Conservation (phyloP, 2,329 filamentous ascomycete species). For the Capronia epimyces region DNA sequence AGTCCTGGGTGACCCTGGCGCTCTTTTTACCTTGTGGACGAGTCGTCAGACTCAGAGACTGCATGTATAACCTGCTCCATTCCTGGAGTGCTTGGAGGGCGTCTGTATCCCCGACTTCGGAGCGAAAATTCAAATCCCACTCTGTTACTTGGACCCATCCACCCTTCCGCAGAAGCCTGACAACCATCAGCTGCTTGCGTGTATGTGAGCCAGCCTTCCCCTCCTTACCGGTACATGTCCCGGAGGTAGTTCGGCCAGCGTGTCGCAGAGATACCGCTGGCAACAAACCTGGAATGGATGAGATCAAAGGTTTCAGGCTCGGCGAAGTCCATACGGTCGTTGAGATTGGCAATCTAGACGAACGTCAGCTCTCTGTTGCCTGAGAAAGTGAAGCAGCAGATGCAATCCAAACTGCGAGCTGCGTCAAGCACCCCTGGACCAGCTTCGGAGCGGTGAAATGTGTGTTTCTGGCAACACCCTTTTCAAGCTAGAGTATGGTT, state of each 20-base stretch:
- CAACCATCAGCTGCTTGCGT: neutral
- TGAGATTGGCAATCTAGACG: conserved; percentile 15
- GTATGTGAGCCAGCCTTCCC: neutral
- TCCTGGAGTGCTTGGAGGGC: conserved; percentile 16
- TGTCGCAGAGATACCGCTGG: conserved; percentile 51
- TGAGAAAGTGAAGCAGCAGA: neutral
- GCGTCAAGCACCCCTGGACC: too few relatives aligned
- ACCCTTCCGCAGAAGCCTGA: conserved; percentile 8
- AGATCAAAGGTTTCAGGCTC: conserved; percentile 47
- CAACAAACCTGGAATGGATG: conserved; percentile 55
- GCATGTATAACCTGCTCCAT: conserved; percentile 14
- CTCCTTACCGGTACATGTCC: conserved; percentile 14
- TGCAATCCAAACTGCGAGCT: too few relatives aligned
- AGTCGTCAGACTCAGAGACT: conserved; percentile 2
- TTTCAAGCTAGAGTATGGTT: neutral
- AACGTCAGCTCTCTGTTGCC: neutral
- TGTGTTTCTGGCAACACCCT: neutral
- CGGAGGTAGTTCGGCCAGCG: conserved; percentile 40
- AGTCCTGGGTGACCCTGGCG: conserved; percentile 8
- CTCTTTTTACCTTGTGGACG: conserved; percentile 17
- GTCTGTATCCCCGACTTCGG: conserved; percentile 9
- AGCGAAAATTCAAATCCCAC: conserved; percentile 21
- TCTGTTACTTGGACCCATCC: conserved; percentile 20
- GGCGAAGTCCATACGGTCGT: conserved; percentile 14
- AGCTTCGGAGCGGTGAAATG: neutral